Percentiles rank a stretch among this genome's conserved stretches.
Evolutionary conservation across 176 grass and related monocot species (phyloP).

Genomic region (Musa schizocarpa): DNA sequence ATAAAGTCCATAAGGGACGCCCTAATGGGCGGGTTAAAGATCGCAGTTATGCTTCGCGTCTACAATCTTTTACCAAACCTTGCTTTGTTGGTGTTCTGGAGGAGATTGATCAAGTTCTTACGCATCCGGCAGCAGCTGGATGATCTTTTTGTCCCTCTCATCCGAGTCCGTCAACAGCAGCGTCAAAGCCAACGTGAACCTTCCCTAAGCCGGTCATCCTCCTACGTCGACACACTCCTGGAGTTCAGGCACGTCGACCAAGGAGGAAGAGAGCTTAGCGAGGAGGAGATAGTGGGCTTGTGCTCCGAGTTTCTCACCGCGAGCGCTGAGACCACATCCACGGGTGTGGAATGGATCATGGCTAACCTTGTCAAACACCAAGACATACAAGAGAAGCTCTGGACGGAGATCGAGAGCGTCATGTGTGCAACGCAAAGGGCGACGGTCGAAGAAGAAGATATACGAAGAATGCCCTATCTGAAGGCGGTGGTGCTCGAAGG

Average conservation of each 20-base stretch:
- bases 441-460: neutral
- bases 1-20: neutral
- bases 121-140: no score
- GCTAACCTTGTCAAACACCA: neutral
- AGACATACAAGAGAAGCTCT: neutral
- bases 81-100: neutral
- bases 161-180: no score
- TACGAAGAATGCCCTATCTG: neutral
- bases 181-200: no score
- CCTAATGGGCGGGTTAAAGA: neutral
- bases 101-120: no score
- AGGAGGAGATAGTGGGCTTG: neutral
- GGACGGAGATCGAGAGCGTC: neutral
- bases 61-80: neutral
- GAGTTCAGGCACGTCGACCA: neutral
- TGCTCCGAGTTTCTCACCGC: neutral
- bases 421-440: neutral
- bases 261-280: neutral
- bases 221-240: conserved; percentile 1
- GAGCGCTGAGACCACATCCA: neutral
- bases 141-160: no score
- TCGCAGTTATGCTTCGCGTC: neutral
- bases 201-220: neutral
- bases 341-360: neutral
- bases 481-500: conserved; percentile 3